phyloP scores from a whole-genome alignment of 192 early-diverging fungal species.

The Oehlia diaphana region DNA sequence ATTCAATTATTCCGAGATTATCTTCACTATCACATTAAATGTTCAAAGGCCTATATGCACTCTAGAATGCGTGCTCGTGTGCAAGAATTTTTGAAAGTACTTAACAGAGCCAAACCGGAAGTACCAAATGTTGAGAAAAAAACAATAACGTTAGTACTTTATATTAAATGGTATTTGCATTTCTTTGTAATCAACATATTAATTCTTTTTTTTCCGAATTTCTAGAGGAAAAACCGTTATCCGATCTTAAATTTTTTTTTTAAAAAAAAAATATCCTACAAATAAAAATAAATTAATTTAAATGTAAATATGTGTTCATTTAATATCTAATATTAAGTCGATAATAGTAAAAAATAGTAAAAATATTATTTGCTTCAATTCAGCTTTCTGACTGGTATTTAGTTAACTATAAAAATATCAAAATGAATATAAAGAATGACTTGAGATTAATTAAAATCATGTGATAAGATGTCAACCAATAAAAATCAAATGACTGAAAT shows the following conservation, averaged over 20 bases:
- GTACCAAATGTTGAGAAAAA: constrained; percentile 73
- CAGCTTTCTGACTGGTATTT: too few species aligned
- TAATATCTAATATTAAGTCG: too few species aligned
- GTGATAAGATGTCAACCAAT: too few species aligned
- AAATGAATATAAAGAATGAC: too few species aligned
- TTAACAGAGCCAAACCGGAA: constrained; percentile 98
- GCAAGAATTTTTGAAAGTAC: constrained; percentile 93
- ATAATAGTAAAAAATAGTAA: too few species aligned
- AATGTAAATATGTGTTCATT: too few species aligned
- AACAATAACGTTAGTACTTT: constrained; percentile 45
- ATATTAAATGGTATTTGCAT: neutral
- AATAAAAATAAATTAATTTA: too few species aligned
- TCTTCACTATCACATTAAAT: constrained; percentile 99
- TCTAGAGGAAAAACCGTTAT: neutral
- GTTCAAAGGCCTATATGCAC: constrained; percentile 99
- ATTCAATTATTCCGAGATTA: constrained; percentile 98
- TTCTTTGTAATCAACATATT: neutral
- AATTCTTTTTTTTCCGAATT: neutral
- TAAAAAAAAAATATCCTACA: too few species aligned
- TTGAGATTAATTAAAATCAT: too few species aligned
- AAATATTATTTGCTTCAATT: too few species aligned
- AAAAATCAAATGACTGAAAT: too few species aligned
- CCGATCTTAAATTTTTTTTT: neutral
- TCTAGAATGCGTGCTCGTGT: constrained; percentile 96
- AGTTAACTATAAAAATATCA: too few species aligned